Evolutionary conservation across 805 yeast genomes (phyloP).

Genomic region (Wickerhamomyces queroliae): DNA sequence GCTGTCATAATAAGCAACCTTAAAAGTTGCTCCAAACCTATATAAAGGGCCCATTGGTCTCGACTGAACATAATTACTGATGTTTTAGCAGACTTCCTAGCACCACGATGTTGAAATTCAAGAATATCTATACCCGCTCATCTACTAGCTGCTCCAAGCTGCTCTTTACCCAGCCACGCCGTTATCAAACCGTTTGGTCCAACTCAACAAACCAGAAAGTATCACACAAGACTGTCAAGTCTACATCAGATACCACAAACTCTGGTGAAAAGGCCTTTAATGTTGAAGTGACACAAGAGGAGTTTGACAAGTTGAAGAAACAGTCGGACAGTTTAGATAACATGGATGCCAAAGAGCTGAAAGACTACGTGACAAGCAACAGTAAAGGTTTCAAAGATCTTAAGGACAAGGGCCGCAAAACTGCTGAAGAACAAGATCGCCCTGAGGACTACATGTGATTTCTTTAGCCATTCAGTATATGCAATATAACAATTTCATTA

Average conservation of each 20-base stretch:
- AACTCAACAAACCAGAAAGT: not conserved
- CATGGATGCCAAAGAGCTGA: not conserved
- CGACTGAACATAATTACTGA: no score
- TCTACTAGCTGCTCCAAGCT: no score
- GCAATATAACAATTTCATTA: not conserved
- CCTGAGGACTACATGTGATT: slow-evolving; percentile 21
- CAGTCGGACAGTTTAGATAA: slow-evolving; percentile 7
- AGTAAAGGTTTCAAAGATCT: slow-evolving; percentile 13
- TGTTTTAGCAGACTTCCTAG: no score
- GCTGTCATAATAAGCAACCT: no score
- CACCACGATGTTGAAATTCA: no score
- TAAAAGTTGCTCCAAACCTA: no score
- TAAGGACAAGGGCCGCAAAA: slow-evolving; percentile 17
- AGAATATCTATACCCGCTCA: no score
- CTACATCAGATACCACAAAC: not conserved
- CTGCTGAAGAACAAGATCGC: slow-evolving; percentile 19
- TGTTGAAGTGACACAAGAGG: slow-evolving; percentile 10
- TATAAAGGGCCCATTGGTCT: no score
- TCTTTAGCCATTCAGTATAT: not conserved
- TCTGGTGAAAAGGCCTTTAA: slow-evolving; percentile 11
- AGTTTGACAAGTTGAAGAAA: slow-evolving; percentile 5
- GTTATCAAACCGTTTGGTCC: not conserved
- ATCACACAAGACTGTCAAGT: not conserved
- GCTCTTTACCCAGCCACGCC: not conserved
- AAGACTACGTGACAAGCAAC: slow-evolving; percentile 5